Evolutionary conservation across 2,329 filamentous ascomycete species (phyloP), one percentile per base, ranked within the genome.

Genomic region (Volutella citrinella): DNA sequence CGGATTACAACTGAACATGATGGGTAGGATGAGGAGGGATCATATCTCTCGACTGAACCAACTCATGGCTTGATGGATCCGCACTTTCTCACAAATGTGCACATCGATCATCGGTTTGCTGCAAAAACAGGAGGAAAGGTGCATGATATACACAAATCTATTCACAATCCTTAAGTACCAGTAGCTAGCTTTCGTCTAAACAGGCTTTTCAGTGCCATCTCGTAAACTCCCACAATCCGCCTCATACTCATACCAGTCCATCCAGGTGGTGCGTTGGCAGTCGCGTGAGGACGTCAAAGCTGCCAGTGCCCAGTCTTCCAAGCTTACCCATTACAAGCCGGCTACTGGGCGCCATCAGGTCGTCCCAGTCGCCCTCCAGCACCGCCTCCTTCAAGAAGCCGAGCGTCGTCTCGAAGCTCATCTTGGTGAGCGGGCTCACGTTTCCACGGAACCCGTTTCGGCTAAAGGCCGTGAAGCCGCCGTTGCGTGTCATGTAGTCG

Each of bases 331-430:
- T 82, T 30, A 97, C 90, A 53, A 98, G 86, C 39, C 91, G 78
- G 43, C 87, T 83, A 61, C 85, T 93, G 0, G 94, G 93, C 40
- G 84, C 89, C 40, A 76, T 80, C 41, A 98, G 69, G 53, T 93
- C 85, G 61, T 98, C 93, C 74, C 80, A 87, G 61, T 97, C 93
- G 30, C 87, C 82, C 55, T 95, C 88, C 38, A 94, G 69, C 17
- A 96, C 84, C 2, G 93, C 90, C 57, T 97, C 93, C 61, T 86
- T 90, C 54, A 98, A 72, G 70, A 96, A 96, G 1, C 85, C 83
- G 23, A 97, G 77, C 4, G 93, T 98, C 5, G 93, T 98, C 75
- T 98, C 93, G 67, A 97, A 98, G 61, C 87, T 95, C 91, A 97
- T 97, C 75, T 97, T 97, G 65, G 93, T 91, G 51, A 98, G 91